These are phyloP conservation scores for Halophytophthora batemanensis DNA, from an alignment of 352 stramenopile genomes.

Conservation along the genomic window DNA sequence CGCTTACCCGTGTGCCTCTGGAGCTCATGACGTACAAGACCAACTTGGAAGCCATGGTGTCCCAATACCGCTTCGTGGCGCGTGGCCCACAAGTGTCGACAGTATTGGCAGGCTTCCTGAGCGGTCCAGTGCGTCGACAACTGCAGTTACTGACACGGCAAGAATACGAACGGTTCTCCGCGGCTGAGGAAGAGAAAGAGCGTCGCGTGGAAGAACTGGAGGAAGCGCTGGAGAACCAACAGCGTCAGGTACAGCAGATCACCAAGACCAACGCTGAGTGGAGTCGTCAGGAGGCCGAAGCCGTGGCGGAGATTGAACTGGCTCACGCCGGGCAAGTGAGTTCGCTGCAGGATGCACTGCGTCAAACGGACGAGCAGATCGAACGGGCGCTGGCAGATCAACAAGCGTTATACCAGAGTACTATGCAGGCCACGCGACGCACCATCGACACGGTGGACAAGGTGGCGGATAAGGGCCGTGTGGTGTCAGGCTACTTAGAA, in stretches of 20 bases:
- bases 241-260: constrained; percentile 44
- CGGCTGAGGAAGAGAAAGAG: constrained; percentile 48
- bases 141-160: constrained; percentile 41
- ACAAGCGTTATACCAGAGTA: constrained; percentile 68
- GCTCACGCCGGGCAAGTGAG: constrained; percentile 37
- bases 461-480: constrained; percentile 57
- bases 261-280: constrained; percentile 47
- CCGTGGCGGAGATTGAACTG: constrained; percentile 44
- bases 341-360: constrained; percentile 39
- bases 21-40: constrained; percentile 77
- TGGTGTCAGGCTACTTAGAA: constrained; percentile 70
- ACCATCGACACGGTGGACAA: constrained; percentile 79
- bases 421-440: constrained; percentile 69
- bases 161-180: constrained; percentile 61
- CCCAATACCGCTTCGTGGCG: constrained; percentile 74
- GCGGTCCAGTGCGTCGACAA: constrained; percentile 46
- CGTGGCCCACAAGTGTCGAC: constrained; percentile 46
- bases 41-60: constrained; percentile 75
- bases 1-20: constrained; percentile 42
- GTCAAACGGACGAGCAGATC: constrained; percentile 36
- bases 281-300: constrained; percentile 42
- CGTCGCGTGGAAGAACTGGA: constrained; percentile 48
- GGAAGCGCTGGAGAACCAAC: constrained; percentile 40
- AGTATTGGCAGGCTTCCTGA: constrained; percentile 59
- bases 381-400: constrained; percentile 51